Percentiles rank a stretch among this genome's conserved stretches.
Conservation (phyloP, 257 asterid species). For the Jacaranda copaia region DNA sequence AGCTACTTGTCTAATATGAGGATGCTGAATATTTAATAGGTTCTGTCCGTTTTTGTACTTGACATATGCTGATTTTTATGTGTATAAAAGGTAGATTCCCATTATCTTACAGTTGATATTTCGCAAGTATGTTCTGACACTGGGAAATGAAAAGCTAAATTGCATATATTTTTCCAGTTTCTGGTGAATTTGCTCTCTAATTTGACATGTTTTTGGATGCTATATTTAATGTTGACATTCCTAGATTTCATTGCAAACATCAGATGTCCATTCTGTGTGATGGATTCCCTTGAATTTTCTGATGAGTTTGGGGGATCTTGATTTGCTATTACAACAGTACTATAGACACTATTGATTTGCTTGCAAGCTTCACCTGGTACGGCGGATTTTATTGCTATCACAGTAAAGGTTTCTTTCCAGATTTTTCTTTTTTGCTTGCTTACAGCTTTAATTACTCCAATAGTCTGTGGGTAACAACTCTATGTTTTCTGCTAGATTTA, state of each 20-base stretch:
- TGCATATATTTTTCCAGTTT: conserved; percentile 10
- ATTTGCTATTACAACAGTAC: conserved; percentile 3
- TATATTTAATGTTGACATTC: not conserved
- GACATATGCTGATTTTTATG: conserved; percentile 4
- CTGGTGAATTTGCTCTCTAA: not conserved
- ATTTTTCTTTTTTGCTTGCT: not conserved
- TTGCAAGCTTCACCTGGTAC: not conserved
- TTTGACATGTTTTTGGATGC: not conserved
- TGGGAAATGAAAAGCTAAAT: not conserved
- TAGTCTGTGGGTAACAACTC: not conserved
- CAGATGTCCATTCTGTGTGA: not conserved
- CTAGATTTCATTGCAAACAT: not conserved
- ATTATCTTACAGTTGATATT: not conserved
- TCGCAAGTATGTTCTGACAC: conserved; percentile 13
- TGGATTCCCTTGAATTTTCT: not conserved
- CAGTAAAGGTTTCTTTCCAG: not conserved
- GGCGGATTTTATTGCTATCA: not conserved
- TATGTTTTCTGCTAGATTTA: not conserved
- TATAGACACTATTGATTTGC: not conserved
- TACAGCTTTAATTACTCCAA: not conserved
- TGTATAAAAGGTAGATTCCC: conserved; percentile 11
- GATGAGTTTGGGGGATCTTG: not conserved
- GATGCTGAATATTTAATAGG: not conserved
- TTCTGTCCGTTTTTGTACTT: not conserved
- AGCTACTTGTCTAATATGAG: not conserved